phyloP scores from a whole-genome alignment of 164 flowering plant species.

The Magnolia changhungtana region DNA sequence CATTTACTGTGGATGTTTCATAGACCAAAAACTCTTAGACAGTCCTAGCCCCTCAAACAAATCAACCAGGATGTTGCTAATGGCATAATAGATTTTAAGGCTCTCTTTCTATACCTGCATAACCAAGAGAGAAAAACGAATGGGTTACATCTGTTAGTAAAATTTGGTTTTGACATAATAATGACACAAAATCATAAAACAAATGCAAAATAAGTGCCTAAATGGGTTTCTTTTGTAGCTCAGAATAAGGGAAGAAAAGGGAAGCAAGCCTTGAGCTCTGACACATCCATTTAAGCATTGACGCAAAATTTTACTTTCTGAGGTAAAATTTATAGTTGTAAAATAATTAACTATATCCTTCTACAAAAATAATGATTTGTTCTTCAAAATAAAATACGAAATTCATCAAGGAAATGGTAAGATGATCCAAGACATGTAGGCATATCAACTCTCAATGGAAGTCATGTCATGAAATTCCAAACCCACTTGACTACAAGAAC shows the following conservation, averaged over 20 bases:
- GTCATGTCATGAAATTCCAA: neutral
- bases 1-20: no score
- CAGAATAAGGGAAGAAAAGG: neutral
- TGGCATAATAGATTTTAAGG: slow-evolving; percentile 92
- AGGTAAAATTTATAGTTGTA: no score
- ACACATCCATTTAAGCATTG: neutral
- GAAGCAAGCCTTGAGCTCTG: neutral
- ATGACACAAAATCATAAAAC: neutral
- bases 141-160: neutral
- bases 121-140: slow-evolving; percentile 8
- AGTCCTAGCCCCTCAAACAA: no score
- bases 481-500: neutral
- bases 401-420: no score
- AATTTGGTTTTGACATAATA: neutral
- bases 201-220: no score
- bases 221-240: no score
- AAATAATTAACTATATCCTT: neutral
- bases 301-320: neutral
- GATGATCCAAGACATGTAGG: no score
- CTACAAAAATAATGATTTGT: no score
- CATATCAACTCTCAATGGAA: no score
- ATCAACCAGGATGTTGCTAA: no score
- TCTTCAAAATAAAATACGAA: no score
- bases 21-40: no score
- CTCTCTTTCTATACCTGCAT: slow-evolving; percentile 92